phyloP scores from a whole-genome alignment of 202 grass and related monocot genomes.

The Brachypodium distachyon region DNA sequence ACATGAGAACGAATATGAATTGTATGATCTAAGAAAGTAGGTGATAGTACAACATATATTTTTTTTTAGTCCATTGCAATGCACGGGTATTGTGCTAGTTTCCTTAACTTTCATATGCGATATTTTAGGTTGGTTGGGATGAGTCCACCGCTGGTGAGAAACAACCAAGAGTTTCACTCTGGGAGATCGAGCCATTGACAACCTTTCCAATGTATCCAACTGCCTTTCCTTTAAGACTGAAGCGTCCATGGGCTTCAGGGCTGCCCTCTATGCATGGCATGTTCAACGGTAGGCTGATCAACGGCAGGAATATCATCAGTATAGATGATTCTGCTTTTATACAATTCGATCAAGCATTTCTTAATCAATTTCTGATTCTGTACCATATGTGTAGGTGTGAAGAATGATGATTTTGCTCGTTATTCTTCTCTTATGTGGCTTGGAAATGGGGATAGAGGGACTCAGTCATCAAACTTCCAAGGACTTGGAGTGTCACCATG shows the following conservation, averaged over 20 bases:
- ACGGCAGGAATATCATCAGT: background rate
- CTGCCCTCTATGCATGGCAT: slow-evolving; percentile 58
- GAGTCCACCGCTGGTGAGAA: slow-evolving; percentile 90
- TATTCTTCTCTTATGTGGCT: slow-evolving; percentile 79
- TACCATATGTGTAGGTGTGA: slow-evolving; percentile 41
- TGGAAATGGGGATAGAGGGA: slow-evolving; percentile 49
- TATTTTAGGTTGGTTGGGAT: slow-evolving; percentile 94
- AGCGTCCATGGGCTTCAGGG: slow-evolving; percentile 83
- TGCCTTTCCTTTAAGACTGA: slow-evolving; percentile 83
- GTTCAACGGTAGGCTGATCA: slow-evolving; percentile 32
- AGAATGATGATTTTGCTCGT: slow-evolving; percentile 56
- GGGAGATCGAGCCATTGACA: slow-evolving; percentile 93
- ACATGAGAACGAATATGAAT: too few species aligned
- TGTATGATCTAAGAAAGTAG: too few species aligned
- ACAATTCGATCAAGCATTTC: background rate
- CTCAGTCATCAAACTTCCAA: slow-evolving; percentile 72
- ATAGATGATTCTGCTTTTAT: background rate
- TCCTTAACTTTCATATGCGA: slow-evolving; percentile 10
- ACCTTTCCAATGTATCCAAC: slow-evolving; percentile 99
- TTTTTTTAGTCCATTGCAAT: too few species aligned
- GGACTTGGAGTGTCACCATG: slow-evolving; percentile 60
- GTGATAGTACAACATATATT: too few species aligned
- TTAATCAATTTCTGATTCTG: background rate
- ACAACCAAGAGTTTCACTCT: slow-evolving; percentile 85
- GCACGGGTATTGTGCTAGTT: too few species aligned